A percentile compares a stretch with the other conserved stretches of the same genome.
Conservation (phyloP, 2,329 filamentous ascomycete genomes). For the Xylariales sp. region DNA sequence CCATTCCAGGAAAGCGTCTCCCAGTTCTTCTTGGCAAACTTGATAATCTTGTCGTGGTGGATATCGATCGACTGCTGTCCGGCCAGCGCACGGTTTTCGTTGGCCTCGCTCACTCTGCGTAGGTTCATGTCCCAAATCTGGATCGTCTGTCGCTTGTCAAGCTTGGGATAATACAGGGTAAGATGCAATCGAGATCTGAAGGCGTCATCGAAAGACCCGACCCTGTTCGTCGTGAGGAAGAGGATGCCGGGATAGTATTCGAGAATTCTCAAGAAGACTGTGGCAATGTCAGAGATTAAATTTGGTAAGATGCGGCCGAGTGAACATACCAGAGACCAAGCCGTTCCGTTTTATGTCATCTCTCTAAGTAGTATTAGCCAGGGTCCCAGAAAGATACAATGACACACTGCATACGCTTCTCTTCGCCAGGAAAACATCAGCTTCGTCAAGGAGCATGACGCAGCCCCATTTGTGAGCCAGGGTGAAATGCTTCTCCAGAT, state of each 20-base stretch:
- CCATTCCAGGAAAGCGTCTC: conserved; percentile 7
- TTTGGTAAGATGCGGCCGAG: too few species aligned
- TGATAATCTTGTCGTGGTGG: background rate
- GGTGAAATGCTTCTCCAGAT: background rate
- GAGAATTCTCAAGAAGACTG: conserved; percentile 33
- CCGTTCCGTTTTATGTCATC: conserved; percentile 10
- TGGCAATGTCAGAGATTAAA: background rate
- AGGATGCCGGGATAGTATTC: conserved; percentile 22
- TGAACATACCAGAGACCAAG: conserved; percentile 8
- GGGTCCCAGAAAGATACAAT: background rate
- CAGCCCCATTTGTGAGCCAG: conserved; percentile 17
- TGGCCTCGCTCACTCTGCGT: background rate
- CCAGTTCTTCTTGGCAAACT: conserved; percentile 1
- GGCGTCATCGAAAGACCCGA: conserved; percentile 18
- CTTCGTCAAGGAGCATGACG: conserved; percentile 27
- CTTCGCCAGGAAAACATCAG: conserved; percentile 28
- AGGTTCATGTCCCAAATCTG: conserved; percentile 29
- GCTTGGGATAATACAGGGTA: conserved; percentile 15
- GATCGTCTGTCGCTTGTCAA: conserved; percentile 9
- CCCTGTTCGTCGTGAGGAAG: conserved; percentile 19
- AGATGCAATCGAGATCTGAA: conserved; percentile 21
- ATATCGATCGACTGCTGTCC: background rate
- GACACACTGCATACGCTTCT: background rate
- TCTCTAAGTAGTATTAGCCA: conserved; percentile 25
- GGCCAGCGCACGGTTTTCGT: background rate